Conservation (phyloP, 176 grass and related monocot genomes). For the Rhynchospora pubera region DNA sequence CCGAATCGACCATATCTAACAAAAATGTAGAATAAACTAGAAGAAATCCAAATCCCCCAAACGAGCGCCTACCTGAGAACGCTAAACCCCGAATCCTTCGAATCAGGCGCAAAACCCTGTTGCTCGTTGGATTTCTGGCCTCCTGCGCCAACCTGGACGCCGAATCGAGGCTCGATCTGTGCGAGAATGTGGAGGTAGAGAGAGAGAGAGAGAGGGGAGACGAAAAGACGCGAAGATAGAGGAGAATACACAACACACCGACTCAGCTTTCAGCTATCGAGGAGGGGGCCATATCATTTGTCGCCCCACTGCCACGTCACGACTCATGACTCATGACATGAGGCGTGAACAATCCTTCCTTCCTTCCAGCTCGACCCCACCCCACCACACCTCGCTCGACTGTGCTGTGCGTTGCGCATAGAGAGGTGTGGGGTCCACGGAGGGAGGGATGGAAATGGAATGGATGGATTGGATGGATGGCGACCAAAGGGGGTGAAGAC, state of each 20-base stretch:
- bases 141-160: not conserved
- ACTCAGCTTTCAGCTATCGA: constrained; percentile 50
- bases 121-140: not conserved
- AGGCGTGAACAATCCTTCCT: not conserved
- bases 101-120: constrained; percentile 6
- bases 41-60: not conserved
- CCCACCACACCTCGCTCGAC: not conserved
- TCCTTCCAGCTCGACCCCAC: not conserved
- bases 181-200: constrained; percentile 10
- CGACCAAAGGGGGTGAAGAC: constrained; percentile 1
- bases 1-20: not conserved
- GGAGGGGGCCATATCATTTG: constrained; percentile 42
- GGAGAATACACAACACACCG: constrained; percentile 47
- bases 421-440: not conserved
- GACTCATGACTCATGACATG: too few species aligned
- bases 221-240: constrained; percentile 5
- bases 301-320: constrained; percentile 20
- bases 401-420: constrained; percentile 4
- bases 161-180: constrained; percentile 21
- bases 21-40: not conserved
- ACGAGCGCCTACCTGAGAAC: not conserved
- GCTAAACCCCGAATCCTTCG: not conserved
- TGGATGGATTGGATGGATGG: not conserved
- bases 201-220: constrained; percentile 13
- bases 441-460: too few species aligned